Percentiles rank a stretch among this genome's conserved stretches.
Conservation (phyloP, 768 basidiomycete species). For the Neoboletus magnificus region DNA sequence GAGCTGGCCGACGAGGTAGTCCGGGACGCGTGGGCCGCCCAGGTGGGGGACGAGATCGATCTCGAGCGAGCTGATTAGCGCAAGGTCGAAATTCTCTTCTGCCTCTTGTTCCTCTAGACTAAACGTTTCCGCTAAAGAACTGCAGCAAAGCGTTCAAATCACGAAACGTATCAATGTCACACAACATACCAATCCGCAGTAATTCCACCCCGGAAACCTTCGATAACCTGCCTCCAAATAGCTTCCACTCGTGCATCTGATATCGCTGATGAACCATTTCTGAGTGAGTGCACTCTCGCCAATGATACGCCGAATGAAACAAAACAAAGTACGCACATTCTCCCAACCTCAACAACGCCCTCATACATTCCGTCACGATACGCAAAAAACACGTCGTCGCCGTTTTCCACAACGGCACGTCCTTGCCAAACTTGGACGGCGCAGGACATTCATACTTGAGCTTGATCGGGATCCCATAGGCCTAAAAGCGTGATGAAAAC, state of each 20-base stretch:
- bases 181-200: conserved; percentile 74
- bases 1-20: conserved; percentile 63
- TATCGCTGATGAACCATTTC: conserved; percentile 40
- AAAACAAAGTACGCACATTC: conserved; percentile 40
- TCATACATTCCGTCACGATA: conserved; percentile 65
- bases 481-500: conserved; percentile 38
- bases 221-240: conserved; percentile 82
- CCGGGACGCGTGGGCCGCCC: conserved; percentile 65
- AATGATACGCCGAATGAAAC: neutral
- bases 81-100: conserved; percentile 84
- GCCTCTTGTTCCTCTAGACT: conserved; percentile 62
- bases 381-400: conserved; percentile 78
- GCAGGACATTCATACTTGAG: conserved; percentile 93
- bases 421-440: conserved; percentile 84
- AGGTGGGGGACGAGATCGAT: conserved; percentile 76
- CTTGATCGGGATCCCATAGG: conserved; percentile 88
- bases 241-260: conserved; percentile 66
- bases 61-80: conserved; percentile 75
- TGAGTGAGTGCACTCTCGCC: neutral
- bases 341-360: conserved; percentile 48
- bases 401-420: conserved; percentile 90
- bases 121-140: conserved; percentile 56
- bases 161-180: neutral
- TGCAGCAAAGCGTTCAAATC: conserved; percentile 19
- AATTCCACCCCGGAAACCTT: conserved; percentile 78